Conservation (phyloP, 108 stramenopile genomes). For the Poteriospumella lacustris region DNA sequence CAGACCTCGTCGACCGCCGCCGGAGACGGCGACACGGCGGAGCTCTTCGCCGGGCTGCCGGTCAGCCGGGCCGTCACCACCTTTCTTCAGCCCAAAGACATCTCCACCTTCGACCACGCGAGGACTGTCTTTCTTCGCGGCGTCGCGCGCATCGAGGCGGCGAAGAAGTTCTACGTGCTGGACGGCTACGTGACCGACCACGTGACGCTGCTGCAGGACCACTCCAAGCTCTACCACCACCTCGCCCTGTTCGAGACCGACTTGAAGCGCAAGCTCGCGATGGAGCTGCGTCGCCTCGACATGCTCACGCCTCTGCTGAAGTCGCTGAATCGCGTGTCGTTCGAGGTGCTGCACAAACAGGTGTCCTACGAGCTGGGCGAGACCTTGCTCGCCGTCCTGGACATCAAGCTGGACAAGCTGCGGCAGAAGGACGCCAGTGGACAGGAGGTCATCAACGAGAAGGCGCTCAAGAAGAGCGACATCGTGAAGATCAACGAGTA, state of each 20-base stretch:
- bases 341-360: constrained; percentile 18
- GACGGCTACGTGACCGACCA: constrained; percentile 28
- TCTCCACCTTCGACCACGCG: background rate
- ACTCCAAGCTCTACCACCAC: constrained; percentile 25
- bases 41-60: background rate
- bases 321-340: background rate
- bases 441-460: background rate
- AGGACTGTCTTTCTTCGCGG: constrained; percentile 15
- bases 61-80: background rate
- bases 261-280: constrained; percentile 1
- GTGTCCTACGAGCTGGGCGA: constrained; percentile 26
- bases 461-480: background rate
- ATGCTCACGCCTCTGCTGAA: constrained; percentile 11
- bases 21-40: background rate
- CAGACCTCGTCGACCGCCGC: background rate
- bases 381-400: background rate
- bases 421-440: background rate
- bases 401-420: constrained; percentile 7
- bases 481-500: background rate
- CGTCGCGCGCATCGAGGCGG: constrained; percentile 13
- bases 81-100: background rate
- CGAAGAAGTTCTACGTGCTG: constrained; percentile 11
- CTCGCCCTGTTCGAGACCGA: constrained; percentile 11
- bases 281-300: constrained; percentile 14
- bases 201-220: constrained; percentile 1